Percentiles rank a stretch among this genome's conserved stretches.
phyloP scores from a whole-genome alignment of 106 monocot species.

The Platanthera zijinensis region DNA sequence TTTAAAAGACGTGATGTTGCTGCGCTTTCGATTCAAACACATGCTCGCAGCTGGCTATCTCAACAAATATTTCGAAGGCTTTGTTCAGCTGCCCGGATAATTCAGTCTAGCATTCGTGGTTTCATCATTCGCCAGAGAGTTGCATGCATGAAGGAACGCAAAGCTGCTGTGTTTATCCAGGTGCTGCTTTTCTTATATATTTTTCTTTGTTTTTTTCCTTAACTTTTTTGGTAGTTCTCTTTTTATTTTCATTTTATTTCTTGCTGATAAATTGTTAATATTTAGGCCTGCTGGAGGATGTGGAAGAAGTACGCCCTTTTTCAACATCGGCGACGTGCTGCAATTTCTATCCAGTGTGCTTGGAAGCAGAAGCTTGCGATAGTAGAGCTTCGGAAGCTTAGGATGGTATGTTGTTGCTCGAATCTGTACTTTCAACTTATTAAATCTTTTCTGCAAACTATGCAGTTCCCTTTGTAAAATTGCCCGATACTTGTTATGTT shows the following conservation, averaged over 20 bases:
- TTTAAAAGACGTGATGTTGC: conserved; percentile 46
- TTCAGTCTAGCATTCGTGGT: conserved; percentile 66
- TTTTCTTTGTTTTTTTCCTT: background rate
- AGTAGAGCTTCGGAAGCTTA: conserved; percentile 64
- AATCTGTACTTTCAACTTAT: background rate
- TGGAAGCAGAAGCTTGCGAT: conserved; percentile 81
- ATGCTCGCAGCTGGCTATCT: conserved; percentile 47
- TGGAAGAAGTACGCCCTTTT: conserved; percentile 29
- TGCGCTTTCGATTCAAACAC: conserved; percentile 60
- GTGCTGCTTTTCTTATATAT: conserved; percentile 22
- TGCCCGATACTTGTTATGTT: background rate
- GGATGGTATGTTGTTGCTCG: conserved; percentile 35
- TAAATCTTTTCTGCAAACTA: background rate
- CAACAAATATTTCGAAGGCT: conserved; percentile 31
- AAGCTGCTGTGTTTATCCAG: conserved; percentile 61
- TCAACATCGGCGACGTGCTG: conserved; percentile 28
- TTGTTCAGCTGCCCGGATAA: conserved; percentile 39
- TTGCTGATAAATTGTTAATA: conserved; percentile 3
- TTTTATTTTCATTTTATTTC: background rate
- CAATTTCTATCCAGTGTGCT: conserved; percentile 64
- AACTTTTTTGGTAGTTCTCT: background rate
- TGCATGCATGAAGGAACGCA: conserved; percentile 34
- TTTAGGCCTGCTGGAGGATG: conserved; percentile 77
- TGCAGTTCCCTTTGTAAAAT: background rate
- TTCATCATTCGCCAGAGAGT: conserved; percentile 37